These are phyloP conservation scores for Rosa chinensis DNA, from an alignment of 306 rosid species.

Conservation along the genomic window DNA sequence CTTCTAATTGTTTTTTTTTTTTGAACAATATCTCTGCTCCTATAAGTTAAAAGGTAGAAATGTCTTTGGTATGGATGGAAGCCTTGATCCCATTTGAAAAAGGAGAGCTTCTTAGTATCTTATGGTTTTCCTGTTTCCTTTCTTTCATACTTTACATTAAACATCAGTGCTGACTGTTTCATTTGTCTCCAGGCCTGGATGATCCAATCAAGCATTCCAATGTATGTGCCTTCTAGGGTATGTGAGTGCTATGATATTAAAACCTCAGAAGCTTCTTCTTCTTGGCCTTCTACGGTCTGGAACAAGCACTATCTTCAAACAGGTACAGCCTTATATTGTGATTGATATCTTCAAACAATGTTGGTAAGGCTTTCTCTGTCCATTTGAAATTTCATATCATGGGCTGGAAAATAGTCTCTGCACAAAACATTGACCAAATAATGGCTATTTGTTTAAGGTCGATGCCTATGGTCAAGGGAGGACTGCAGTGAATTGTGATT, in stretches of 20 bases:
- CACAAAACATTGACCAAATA: background rate
- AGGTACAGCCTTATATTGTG: constrained; percentile 41
- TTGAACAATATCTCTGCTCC: background rate
- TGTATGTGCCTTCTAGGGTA: too few relatives aligned
- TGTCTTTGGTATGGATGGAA: constrained; percentile 80
- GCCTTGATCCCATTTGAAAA: constrained; percentile 91
- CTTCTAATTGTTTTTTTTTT: background rate
- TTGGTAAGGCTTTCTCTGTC: background rate
- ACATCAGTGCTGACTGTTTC: too few relatives aligned
- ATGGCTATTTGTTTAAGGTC: background rate
- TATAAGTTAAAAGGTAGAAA: background rate
- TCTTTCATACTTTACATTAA: too few relatives aligned
- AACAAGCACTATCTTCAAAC: constrained; percentile 96
- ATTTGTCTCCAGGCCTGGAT: too few relatives aligned
- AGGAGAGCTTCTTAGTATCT: constrained; percentile 86
- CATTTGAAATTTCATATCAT: background rate
- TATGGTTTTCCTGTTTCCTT: too few relatives aligned
- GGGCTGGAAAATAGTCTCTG: background rate
- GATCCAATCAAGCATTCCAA: too few relatives aligned
- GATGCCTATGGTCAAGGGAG: background rate
- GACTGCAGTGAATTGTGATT: background rate
- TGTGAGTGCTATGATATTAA: background rate
- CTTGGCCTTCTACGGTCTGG: constrained; percentile 93
- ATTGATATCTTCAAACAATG: background rate
- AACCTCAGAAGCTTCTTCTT: constrained; percentile 82